Percentiles rank a stretch among this genome's conserved stretches.
Conservation (phyloP, 169 alveolate genomes). For the Ichthyophthirius multifiliis region DNA sequence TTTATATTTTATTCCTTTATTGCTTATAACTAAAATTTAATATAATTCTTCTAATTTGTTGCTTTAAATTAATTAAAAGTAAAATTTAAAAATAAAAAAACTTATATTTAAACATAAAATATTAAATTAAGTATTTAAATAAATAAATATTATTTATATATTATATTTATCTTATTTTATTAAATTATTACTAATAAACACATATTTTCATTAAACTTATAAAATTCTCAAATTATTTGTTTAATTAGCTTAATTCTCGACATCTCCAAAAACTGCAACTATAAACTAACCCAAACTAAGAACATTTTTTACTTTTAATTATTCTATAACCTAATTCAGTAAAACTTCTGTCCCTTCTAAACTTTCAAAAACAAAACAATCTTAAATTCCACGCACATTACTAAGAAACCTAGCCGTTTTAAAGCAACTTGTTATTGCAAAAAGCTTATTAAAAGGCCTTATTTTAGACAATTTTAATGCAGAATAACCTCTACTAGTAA, state of each 20-base stretch:
- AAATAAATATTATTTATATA: too few relatives aligned
- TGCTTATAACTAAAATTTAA: too few relatives aligned
- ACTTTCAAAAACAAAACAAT: not conserved
- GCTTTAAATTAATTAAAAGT: too few relatives aligned
- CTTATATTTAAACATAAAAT: too few relatives aligned
- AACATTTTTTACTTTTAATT: not conserved
- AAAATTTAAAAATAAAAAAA: too few relatives aligned
- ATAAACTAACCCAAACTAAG: slow-evolving; percentile 20
- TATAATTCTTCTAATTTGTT: too few relatives aligned
- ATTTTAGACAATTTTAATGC: slow-evolving; percentile 27
- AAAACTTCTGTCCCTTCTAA: not conserved
- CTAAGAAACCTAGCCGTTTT: slow-evolving; percentile 15
- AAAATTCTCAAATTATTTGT: not conserved
- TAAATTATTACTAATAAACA: too few relatives aligned
- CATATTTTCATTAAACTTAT: not conserved
- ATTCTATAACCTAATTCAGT: not conserved
- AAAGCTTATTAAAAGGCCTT: slow-evolving; percentile 14
- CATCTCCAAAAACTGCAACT: slow-evolving; percentile 5
- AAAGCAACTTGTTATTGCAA: slow-evolving; percentile 9
- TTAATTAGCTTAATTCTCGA: not conserved
- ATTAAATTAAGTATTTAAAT: too few relatives aligned
- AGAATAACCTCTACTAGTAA: slow-evolving; percentile 13
- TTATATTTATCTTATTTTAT: too few relatives aligned
- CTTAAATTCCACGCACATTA: slow-evolving; percentile 13
- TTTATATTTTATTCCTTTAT: too few relatives aligned